These are phyloP conservation scores for Mortierella sp. DNA, from an alignment of 371 early-diverging fungal genomes.

Conservation along the genomic window DNA sequence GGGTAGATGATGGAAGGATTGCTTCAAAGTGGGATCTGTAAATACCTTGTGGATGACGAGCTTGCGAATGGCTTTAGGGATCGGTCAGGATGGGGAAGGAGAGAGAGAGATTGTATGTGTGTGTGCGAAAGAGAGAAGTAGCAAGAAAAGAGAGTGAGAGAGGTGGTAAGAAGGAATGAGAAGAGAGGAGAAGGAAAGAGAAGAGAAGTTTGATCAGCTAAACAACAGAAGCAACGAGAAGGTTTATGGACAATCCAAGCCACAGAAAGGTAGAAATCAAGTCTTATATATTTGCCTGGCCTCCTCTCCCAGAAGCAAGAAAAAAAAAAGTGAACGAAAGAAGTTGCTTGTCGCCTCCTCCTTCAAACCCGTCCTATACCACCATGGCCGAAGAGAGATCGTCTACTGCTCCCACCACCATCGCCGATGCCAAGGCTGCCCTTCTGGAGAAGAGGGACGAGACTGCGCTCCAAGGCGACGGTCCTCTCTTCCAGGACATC, in stretches of 20 bases:
- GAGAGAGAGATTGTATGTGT: too few relatives aligned
- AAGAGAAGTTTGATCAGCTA: constrained; percentile 4
- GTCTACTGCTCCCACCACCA: background rate
- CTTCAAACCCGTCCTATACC: too few relatives aligned
- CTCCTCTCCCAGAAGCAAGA: constrained; percentile 3
- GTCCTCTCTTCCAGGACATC: constrained; percentile 78
- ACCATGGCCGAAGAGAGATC: constrained; percentile 21
- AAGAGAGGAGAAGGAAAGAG: constrained; percentile 3
- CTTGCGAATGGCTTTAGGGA: too few relatives aligned
- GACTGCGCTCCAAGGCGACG: constrained; percentile 29
- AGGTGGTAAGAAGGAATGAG: background rate
- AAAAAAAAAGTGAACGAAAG: constrained; percentile 5
- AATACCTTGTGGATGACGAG: constrained; percentile 17
- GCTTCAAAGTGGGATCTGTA: background rate
- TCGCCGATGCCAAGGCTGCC: constrained; percentile 25
- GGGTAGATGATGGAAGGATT: background rate
- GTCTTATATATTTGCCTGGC: too few relatives aligned
- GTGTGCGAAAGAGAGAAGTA: background rate
- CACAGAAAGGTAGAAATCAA: too few relatives aligned
- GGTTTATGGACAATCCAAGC: background rate
- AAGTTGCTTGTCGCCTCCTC: background rate
- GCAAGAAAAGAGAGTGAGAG: background rate
- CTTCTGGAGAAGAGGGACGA: constrained; percentile 33
- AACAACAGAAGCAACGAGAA: constrained; percentile 7
- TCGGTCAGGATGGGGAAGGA: too few relatives aligned